Evolutionary conservation across 2,329 filamentous ascomycete species (phyloP).

Genomic region (Exophiala sp.): DNA sequence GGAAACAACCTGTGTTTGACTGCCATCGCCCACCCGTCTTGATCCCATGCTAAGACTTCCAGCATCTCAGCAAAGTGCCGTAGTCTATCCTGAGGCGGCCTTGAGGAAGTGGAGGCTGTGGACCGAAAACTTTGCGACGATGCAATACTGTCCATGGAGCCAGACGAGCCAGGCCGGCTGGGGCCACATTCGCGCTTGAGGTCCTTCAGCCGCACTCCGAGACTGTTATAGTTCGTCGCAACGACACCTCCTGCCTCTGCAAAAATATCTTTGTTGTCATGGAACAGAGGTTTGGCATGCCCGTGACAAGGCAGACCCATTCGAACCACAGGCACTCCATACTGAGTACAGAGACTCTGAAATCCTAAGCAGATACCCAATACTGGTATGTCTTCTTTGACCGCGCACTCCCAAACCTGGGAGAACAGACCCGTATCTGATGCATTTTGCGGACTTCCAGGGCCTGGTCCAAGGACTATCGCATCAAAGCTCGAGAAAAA

Average conservation of each 20-base stretch:
- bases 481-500: slow-evolving; percentile 55
- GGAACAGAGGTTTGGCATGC: slow-evolving; percentile 64
- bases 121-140: slow-evolving; percentile 19
- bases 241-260: slow-evolving; percentile 52
- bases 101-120: slow-evolving; percentile 1
- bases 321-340: slow-evolving; percentile 60
- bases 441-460: slow-evolving; percentile 66
- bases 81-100: slow-evolving; percentile 31
- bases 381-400: slow-evolving; percentile 61
- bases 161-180: slow-evolving; percentile 19
- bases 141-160: slow-evolving; percentile 12
- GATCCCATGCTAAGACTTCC: slow-evolving; percentile 57
- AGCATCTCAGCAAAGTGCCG: slow-evolving; percentile 34
- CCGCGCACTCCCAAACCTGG: slow-evolving; percentile 63
- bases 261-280: slow-evolving; percentile 61
- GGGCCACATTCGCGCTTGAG: neutral
- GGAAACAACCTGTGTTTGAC: slow-evolving; percentile 62
- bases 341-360: slow-evolving; percentile 67
- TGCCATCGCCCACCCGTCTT: slow-evolving; percentile 65
- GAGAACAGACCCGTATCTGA: slow-evolving; percentile 79
- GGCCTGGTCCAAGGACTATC: slow-evolving; percentile 83
- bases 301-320: slow-evolving; percentile 74
- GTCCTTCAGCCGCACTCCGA: slow-evolving; percentile 18
- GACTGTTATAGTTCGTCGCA: slow-evolving; percentile 58
- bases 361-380: slow-evolving; percentile 87